A percentile compares a stretch with the other conserved stretches of the same genome.
Conservation (phyloP, 129 eudicot species). For the Mikania micrantha region DNA sequence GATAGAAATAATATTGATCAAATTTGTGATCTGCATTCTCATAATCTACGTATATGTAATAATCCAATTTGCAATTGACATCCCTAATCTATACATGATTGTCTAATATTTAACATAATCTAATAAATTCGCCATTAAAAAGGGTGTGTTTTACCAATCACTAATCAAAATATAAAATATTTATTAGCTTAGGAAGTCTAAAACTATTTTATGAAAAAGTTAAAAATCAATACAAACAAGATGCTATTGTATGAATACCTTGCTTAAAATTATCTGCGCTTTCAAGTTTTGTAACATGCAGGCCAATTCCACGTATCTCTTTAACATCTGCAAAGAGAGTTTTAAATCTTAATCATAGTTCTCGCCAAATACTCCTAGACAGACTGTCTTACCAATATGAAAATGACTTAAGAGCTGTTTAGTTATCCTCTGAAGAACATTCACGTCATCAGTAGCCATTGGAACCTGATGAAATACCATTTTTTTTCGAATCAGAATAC, state of each 20-base stretch:
- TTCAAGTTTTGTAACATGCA: slow-evolving; percentile 87
- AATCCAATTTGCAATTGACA: too few species aligned
- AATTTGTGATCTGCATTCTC: too few species aligned
- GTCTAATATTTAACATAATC: too few species aligned
- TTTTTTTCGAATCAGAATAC: not conserved
- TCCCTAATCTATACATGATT: too few species aligned
- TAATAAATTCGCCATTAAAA: not conserved
- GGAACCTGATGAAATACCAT: slow-evolving; percentile 52
- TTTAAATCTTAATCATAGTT: slow-evolving; percentile 7
- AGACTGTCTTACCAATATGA: slow-evolving; percentile 46
- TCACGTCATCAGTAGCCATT: slow-evolving; percentile 74
- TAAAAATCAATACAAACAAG: not conserved
- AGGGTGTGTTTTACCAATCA: not conserved
- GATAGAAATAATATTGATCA: too few species aligned
- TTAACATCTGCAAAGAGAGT: slow-evolving; percentile 51
- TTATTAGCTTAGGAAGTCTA: not conserved
- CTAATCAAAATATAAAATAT: not conserved
- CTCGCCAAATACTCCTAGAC: not conserved
- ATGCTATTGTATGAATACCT: slow-evolving; percentile 35
- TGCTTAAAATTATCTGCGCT: slow-evolving; percentile 42
- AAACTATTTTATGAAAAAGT: not conserved
- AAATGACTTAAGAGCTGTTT: slow-evolving; percentile 65
- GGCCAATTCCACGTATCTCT: slow-evolving; percentile 87
- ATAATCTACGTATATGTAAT: too few species aligned
- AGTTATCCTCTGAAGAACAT: slow-evolving; percentile 66